A percentile compares a stretch with the other conserved stretches of the same genome.
Evolutionary conservation across 2,329 filamentous ascomycete species (phyloP).

Genomic region (Ophiostoma sp.): DNA sequence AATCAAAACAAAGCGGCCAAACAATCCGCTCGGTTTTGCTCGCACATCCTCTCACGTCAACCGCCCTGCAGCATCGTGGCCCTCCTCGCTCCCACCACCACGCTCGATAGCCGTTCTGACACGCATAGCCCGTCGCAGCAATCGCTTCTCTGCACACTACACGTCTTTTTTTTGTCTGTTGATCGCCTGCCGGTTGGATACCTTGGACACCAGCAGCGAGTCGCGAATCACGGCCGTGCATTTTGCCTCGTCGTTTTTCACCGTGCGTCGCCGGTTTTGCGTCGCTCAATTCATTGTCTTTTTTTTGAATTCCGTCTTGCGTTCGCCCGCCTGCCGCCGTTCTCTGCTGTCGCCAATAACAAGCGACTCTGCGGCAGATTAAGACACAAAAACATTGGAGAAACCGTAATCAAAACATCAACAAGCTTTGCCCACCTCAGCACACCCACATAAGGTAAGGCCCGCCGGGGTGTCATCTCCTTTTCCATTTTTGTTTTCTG

Average conservation of each 20-base stretch:
- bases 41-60: slow-evolving; percentile 14
- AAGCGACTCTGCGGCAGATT: slow-evolving; percentile 11
- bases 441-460: slow-evolving; percentile 22
- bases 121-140: slow-evolving; percentile 13
- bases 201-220: slow-evolving; percentile 15
- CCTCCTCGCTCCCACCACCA: slow-evolving; percentile 11
- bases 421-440: slow-evolving; percentile 13
- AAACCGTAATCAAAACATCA: slow-evolving; percentile 20
- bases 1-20: slow-evolving; percentile 30
- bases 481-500: slow-evolving; percentile 12
- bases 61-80: slow-evolving; percentile 19
- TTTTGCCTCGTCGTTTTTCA: neutral
- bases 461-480: slow-evolving; percentile 16
- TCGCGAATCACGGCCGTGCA: slow-evolving; percentile 13
- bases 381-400: neutral
- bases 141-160: slow-evolving; percentile 4
- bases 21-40: slow-evolving; percentile 23
- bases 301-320: neutral
- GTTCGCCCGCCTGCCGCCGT: too few relatives aligned
- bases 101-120: slow-evolving; percentile 18
- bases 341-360: too few relatives aligned
- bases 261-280: neutral
- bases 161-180: slow-evolving; percentile 12
- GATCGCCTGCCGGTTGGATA: slow-evolving; percentile 22
- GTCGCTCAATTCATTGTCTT: neutral